Evolutionary conservation across 1,284 basidiomycete species (phyloP), one percentile per base, ranked within the genome.

Genomic region (Fomitopsis pinicola): DNA sequence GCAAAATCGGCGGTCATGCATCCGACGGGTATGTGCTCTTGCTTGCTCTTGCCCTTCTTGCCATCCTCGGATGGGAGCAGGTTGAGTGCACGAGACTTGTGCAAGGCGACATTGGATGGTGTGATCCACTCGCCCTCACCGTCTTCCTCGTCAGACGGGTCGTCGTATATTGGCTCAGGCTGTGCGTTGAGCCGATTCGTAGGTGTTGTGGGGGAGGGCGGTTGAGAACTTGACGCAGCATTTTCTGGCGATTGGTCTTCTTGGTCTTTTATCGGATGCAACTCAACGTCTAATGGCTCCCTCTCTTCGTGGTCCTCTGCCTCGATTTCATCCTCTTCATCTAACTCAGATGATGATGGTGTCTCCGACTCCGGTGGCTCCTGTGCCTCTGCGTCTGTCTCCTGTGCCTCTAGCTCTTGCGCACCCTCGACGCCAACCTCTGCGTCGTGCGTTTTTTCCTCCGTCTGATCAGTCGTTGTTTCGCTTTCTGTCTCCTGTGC

Each of bases 1-100:
- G 97, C 97, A 76, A 95, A 99, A 83, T 99, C 97, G 42, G 93
- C 94, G 1, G 97, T 99, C 92, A 99, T 95, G 73, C 95, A 96
- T 17, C 94, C 95, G 2, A 86, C 87, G 60, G 78, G 78, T 59
- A 92, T 77, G 10, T 74, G 66, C 61, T 83, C 78, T 54, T 77
- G 65, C 55, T 57, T 22, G 22, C 22, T 76, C 64, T 72, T 73
- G 26, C 64, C 66, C 60, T 78, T 82, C 45, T 79, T 79, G 36
- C 73, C 73, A 62, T 78, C 77, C 22, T 74, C 73, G 22, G 81
- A 79, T 3, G 92, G 91, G 42, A 92, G 80, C 54, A 91, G 82
- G 26, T 96, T 88, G 46, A 98, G 84, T 42, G 92, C 94, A 30
- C 88, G 85, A 19, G 95, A 95, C 75, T 97, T 96, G 79, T 98